Evolutionary conservation across 1,284 basidiomycete genomes (phyloP).

Genomic region (Volvariella surrecta): DNA sequence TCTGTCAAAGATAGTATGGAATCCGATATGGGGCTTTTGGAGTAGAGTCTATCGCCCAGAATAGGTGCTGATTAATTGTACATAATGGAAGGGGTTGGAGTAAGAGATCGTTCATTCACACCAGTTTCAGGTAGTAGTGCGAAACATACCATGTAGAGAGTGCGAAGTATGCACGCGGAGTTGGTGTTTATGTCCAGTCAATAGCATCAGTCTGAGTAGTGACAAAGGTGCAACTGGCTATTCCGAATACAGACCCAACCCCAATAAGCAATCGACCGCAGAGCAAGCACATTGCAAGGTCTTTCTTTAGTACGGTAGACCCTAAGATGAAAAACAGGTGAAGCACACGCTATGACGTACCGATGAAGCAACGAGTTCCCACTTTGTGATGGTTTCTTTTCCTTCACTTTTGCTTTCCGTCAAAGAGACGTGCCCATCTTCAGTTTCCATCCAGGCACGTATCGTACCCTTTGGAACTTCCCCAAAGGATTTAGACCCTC

Average conservation of each 20-base stretch:
- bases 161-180: conserved; percentile 58
- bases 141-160: conserved; percentile 29
- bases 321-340: background rate
- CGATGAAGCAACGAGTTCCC: conserved; percentile 53
- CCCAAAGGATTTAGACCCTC: conserved; percentile 37
- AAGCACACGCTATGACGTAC: conserved; percentile 28
- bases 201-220: conserved; percentile 44
- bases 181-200: conserved; percentile 65
- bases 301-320: background rate
- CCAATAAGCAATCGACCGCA: conserved; percentile 4
- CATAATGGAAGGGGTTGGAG: background rate
- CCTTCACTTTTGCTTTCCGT: conserved; percentile 19
- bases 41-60: conserved; percentile 49
- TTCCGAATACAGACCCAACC: conserved; percentile 12
- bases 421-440: conserved; percentile 37
- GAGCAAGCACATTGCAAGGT: background rate
- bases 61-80: conserved; percentile 43
- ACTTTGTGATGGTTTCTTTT: conserved; percentile 42
- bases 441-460: conserved; percentile 29
- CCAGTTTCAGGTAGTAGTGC: conserved; percentile 6
- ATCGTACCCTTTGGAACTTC: conserved; percentile 33
- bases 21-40: conserved; percentile 21
- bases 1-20: conserved; percentile 21
- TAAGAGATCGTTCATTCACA: background rate
- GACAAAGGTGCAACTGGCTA: conserved; percentile 45